A percentile compares a stretch with the other conserved stretches of the same genome.
Evolutionary conservation across 164 flowering plant species (phyloP).

Genomic region (Sextonia rubra): DNA sequence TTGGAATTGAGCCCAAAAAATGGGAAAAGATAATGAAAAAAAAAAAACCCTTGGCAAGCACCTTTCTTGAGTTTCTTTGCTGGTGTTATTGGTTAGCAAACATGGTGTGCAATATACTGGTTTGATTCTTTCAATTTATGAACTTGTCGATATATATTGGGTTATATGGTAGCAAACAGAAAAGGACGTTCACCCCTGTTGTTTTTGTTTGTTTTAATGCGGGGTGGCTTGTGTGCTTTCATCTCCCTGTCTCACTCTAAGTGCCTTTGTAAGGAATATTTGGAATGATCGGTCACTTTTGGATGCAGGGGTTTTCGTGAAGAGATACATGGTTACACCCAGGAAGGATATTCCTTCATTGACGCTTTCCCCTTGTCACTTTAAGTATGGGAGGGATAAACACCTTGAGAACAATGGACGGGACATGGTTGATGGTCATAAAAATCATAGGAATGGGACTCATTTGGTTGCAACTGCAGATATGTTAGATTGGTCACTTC

Average conservation of each 20-base stretch:
- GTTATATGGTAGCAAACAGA: too few species aligned
- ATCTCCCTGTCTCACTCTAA: not conserved
- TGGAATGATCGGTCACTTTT: slow-evolving; percentile 13
- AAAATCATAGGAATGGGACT: slow-evolving; percentile 14
- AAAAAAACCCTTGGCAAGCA: too few species aligned
- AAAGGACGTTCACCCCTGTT: too few species aligned
- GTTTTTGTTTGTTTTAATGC: too few species aligned
- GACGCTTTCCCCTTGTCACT: slow-evolving; percentile 70
- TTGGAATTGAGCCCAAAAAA: too few species aligned
- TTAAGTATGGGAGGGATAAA: slow-evolving; percentile 41
- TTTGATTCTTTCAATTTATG: too few species aligned
- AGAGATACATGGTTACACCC: slow-evolving; percentile 26
- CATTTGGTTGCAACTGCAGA: slow-evolving; percentile 27
- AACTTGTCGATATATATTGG: too few species aligned
- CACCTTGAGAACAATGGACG: slow-evolving; percentile 29
- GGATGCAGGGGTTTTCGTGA: slow-evolving; percentile 76
- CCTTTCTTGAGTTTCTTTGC: too few species aligned
- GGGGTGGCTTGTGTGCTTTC: not conserved
- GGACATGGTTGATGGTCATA: slow-evolving; percentile 23
- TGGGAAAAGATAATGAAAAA: too few species aligned
- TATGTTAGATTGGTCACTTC: slow-evolving; percentile 45
- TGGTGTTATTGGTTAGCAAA: too few species aligned
- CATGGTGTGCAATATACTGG: too few species aligned
- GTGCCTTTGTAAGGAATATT: not conserved
- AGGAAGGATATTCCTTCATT: slow-evolving; percentile 40